These are phyloP conservation scores for Funneliformis geosporum DNA, from an alignment of 192 early-diverging fungal species.

Conservation along the genomic window DNA sequence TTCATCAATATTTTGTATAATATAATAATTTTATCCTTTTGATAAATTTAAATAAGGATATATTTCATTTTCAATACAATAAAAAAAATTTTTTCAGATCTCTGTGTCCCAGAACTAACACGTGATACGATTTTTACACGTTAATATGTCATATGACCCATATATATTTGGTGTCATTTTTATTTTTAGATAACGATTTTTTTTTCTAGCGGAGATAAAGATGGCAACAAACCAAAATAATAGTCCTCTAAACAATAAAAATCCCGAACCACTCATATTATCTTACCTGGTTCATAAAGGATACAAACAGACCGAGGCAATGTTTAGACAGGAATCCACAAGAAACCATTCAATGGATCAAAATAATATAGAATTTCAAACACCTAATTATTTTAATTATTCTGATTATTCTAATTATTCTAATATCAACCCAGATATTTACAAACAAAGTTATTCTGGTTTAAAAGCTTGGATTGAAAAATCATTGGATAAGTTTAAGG, in stretches of 20 bases:
- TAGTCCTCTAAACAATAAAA: neutral
- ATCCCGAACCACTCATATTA: neutral
- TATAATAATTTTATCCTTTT: too few species aligned
- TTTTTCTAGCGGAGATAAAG: neutral
- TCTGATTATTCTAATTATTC: slow-evolving; percentile 55
- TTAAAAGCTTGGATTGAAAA: slow-evolving; percentile 89
- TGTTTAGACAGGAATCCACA: slow-evolving; percentile 62
- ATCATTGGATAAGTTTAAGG: slow-evolving; percentile 93
- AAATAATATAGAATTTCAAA: slow-evolving; percentile 53
- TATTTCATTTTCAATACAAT: too few species aligned
- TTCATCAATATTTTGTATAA: too few species aligned
- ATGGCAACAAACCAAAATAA: neutral
- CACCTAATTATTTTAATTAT: slow-evolving; percentile 67
- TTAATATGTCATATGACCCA: too few species aligned
- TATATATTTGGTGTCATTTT: too few species aligned
- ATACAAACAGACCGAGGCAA: slow-evolving; percentile 65
- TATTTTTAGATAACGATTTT: neutral
- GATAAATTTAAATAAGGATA: too few species aligned
- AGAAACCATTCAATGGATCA: slow-evolving; percentile 44
- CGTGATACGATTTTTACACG: too few species aligned
- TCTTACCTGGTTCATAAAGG: slow-evolving; percentile 68
- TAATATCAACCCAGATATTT: slow-evolving; percentile 71
- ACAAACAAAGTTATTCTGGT: slow-evolving; percentile 75
- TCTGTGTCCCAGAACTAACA: too few species aligned
- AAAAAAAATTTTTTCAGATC: too few species aligned